Conservation (phyloP, 176 grass and related monocot species). For the Eragrostis nindensis region DNA sequence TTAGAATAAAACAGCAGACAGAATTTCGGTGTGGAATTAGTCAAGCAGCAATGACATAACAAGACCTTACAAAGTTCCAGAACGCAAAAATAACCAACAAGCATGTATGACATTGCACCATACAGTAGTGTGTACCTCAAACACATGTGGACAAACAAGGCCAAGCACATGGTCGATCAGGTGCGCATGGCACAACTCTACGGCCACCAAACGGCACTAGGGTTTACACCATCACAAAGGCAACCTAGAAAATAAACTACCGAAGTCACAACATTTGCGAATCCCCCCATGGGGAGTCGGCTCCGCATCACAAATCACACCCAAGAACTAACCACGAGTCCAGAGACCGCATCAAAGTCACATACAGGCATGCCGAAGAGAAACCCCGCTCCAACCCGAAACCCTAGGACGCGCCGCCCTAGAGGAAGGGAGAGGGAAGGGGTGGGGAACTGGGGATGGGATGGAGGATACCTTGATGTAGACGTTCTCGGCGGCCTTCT, state of each 20-base stretch:
- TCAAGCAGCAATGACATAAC: neutral
- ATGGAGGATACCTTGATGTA: slow-evolving; percentile 68
- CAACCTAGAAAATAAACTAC: neutral
- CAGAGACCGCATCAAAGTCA: neutral
- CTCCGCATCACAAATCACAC: neutral
- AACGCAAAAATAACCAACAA: neutral
- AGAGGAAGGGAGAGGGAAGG: neutral
- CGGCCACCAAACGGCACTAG: neutral
- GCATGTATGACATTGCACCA: neutral
- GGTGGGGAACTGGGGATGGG: neutral
- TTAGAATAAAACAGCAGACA: neutral
- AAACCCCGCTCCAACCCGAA: neutral
- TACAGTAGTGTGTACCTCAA: neutral
- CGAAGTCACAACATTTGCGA: neutral
- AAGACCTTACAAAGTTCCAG: neutral
- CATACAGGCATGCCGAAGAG: neutral
- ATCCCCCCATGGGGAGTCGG: neutral
- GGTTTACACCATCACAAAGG: neutral
- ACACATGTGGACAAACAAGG: neutral
- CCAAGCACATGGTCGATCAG: neutral
- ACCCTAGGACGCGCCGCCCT: neutral
- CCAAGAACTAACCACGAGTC: slow-evolving; percentile 9
- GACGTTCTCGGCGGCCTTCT: slow-evolving; percentile 82
- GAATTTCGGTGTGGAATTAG: neutral
- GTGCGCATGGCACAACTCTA: neutral